These are phyloP conservation scores for Neofusicoccum cordaticola DNA, from an alignment of 2,329 filamentous ascomycete species.

Conservation along the genomic window DNA sequence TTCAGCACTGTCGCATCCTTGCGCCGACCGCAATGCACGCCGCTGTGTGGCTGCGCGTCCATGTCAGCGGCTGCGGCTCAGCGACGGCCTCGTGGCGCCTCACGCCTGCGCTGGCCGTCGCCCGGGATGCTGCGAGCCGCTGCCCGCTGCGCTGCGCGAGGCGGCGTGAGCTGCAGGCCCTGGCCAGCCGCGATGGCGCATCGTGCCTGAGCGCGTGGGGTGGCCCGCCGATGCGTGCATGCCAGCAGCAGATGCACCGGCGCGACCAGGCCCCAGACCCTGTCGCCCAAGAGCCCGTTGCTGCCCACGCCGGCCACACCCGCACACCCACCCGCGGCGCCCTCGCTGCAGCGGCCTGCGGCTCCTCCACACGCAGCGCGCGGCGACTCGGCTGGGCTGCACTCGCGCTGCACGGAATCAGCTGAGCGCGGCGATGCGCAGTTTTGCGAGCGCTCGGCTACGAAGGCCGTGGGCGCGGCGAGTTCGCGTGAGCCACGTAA, in stretches of 20 bases:
- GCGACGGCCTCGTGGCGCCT: constrained; percentile 8
- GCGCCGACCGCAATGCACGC: not conserved
- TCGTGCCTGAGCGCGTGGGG: not conserved
- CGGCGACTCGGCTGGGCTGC: not conserved
- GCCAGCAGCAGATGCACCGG: not conserved
- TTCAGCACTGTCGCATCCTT: constrained; percentile 13
- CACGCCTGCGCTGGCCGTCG: not conserved
- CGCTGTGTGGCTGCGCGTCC: not conserved
- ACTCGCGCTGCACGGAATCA: not conserved
- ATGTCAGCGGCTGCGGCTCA: constrained; percentile 11
- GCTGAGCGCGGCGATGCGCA: constrained; percentile 1
- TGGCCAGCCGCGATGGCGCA: not conserved
- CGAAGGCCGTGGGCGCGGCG: not conserved
- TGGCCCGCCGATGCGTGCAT: not conserved
- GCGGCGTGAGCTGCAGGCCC: not conserved
- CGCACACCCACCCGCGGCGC: constrained; percentile 1
- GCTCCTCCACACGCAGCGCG: constrained; percentile 3
- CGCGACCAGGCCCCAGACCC: too few species aligned
- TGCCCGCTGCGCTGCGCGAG: not conserved
- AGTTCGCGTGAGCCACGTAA: constrained; percentile 16
- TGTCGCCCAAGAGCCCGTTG: too few species aligned
- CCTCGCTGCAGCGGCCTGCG: not conserved
- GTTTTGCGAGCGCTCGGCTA: not conserved
- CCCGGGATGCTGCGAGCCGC: not conserved
- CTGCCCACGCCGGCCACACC: not conserved